These are phyloP conservation scores for Saccharomycopsis fibuligera DNA, from an alignment of 805 yeast genomes.

Conservation along the genomic window DNA sequence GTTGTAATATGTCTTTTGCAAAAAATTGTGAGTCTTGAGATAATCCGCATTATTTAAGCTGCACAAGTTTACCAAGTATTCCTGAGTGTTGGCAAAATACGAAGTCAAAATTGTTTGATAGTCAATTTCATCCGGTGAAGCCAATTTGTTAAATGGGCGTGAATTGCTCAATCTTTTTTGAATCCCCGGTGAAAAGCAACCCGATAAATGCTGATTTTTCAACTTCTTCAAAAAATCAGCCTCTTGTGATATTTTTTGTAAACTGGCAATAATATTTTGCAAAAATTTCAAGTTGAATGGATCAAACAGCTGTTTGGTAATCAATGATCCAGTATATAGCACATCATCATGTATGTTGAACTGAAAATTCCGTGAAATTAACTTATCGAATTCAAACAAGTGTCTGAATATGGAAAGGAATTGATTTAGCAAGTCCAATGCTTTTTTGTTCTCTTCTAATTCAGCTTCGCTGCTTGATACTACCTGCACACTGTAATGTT, in stretches of 20 bases:
- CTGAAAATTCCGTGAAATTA: not conserved
- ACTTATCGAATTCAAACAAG: slow-evolving; percentile 7
- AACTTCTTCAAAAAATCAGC: slow-evolving; percentile 19
- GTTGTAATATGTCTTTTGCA: not conserved
- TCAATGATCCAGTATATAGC: not conserved
- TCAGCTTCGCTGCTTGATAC: not conserved
- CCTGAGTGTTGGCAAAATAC: slow-evolving; percentile 9
- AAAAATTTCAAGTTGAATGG: not conserved
- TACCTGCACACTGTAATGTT: not conserved
- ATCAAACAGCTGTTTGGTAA: too few relatives aligned
- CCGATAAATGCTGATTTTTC: slow-evolving; percentile 27
- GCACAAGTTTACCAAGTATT: slow-evolving; percentile 1
- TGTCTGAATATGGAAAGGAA: slow-evolving; percentile 4
- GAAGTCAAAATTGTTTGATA: slow-evolving; percentile 23
- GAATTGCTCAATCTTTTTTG: slow-evolving; percentile 43
- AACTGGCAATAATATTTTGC: slow-evolving; percentile 26
- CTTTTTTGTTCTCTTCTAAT: not conserved
- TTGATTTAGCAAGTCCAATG: not conserved
- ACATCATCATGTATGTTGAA: slow-evolving; percentile 9
- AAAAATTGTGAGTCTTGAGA: not conserved
- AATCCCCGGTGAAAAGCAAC: slow-evolving; percentile 32
- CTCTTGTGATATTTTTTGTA: not conserved
- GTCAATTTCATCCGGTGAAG: slow-evolving; percentile 29
- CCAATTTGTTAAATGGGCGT: slow-evolving; percentile 36
- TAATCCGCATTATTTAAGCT: not conserved